Evolutionary conservation across 2,329 filamentous ascomycete genomes (phyloP), one percentile per base, ranked within the genome.

Genomic region (Fusarium udum): DNA sequence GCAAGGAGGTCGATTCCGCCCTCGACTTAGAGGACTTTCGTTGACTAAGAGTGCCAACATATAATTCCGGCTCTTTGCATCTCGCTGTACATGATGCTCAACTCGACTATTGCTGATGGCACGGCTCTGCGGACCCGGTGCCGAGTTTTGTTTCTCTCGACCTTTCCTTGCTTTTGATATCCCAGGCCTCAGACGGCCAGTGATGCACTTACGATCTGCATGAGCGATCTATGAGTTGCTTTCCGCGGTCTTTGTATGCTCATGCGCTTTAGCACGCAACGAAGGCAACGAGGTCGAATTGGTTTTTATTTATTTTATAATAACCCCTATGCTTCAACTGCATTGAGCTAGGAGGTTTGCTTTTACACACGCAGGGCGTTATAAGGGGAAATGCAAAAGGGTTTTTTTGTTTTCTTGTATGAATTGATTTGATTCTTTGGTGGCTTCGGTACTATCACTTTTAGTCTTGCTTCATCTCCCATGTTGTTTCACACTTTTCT

Each of bases 161-260:
- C 32, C 61, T 78, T 79, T 78, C 79, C 80, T 69, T 78, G 75
- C 82, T 76, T 78, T 81, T 80, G 81, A 82, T 81, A 81, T 79
- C 77, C 78, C 77, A 77, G 79, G 78, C 79, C 80, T 78, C 77
- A 78, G 58, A 72, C 64, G 64, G 73, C 62, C 69, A 72, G 73
- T 78, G 75, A 79, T 79, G 78, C 79, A 78, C 79, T 84, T 82
- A 86, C 79, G 84, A 86, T 87, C 79, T 85, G 84, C 85, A 86
- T 83, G 83, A 84, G 83, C 82, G 80, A 86, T 86, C 83, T 85
- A 85, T 77, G 83, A 83, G 78, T 77, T 78, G 75, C 72, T 73
- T 69, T 68, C 71, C 64, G 67, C 71, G 64, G 67, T 68, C 64
- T 72, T 69, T 68, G 57, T 59, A 55, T 67, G 71, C 73, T 77